phyloP scores from a whole-genome alignment of 164 flowering plant species.

The Nymphaea colorata region DNA sequence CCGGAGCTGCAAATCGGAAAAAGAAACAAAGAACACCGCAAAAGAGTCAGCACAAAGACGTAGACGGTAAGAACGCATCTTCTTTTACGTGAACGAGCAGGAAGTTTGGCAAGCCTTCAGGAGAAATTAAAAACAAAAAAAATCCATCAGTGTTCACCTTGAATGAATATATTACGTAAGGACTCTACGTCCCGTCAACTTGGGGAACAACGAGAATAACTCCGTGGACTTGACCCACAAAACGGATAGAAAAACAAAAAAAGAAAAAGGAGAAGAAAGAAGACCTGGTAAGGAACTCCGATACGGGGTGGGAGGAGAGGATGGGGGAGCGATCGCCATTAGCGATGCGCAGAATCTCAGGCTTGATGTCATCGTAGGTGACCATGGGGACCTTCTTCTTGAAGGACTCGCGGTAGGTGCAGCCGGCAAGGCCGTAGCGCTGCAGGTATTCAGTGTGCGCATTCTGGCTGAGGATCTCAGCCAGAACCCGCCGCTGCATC shows the following conservation, averaged over 20 bases:
- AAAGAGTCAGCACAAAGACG: neutral
- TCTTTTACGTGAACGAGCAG: neutral
- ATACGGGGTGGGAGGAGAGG: constrained; percentile 25
- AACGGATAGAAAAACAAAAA: neutral
- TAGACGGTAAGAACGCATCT: neutral
- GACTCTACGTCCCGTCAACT: neutral
- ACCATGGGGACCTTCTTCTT: constrained; percentile 24
- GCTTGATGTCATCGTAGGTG: constrained; percentile 31
- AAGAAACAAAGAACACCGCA: neutral
- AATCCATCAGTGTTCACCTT: neutral
- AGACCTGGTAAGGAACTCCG: constrained; percentile 37
- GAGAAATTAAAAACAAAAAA: too few relatives aligned
- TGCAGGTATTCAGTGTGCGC: constrained; percentile 27
- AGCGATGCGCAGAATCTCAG: constrained; percentile 32
- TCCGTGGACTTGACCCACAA: neutral
- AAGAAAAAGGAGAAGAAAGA: neutral
- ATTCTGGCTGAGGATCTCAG: constrained; percentile 24
- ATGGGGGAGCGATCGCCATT: constrained; percentile 35
- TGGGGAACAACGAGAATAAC: neutral
- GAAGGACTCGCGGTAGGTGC: constrained; percentile 25
- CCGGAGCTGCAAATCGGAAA: constrained; percentile 22
- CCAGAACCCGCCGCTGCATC: constrained; percentile 24
- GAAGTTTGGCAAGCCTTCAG: neutral
- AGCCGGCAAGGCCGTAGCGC: constrained; percentile 10
- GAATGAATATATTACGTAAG: neutral